Evolutionary conservation across 768 basidiomycete species (phyloP).

Genomic region (Psilocybe cyanescens): DNA sequence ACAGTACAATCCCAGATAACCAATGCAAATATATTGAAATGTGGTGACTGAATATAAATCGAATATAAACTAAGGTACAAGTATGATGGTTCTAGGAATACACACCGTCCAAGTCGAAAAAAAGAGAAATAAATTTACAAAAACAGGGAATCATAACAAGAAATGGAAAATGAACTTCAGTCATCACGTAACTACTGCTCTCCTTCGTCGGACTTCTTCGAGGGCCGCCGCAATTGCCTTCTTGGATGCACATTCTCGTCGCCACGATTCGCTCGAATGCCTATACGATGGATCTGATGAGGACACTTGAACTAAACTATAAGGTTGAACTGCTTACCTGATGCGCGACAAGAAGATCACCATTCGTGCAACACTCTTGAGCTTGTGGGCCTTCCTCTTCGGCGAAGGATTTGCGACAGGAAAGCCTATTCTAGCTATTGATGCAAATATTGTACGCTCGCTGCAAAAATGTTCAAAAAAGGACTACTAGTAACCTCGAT

Average conservation of each 20-base stretch:
- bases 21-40: background rate
- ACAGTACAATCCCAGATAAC: background rate
- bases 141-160: slow-evolving; percentile 9
- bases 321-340: slow-evolving; percentile 48
- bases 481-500: background rate
- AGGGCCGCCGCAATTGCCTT: slow-evolving; percentile 67
- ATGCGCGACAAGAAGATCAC: slow-evolving; percentile 68
- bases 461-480: slow-evolving; percentile 3
- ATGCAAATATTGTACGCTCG: slow-evolving; percentile 63
- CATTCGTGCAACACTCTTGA: slow-evolving; percentile 60
- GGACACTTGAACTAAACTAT: background rate
- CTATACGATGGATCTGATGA: slow-evolving; percentile 37
- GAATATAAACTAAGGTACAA: slow-evolving; percentile 12
- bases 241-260: slow-evolving; percentile 61
- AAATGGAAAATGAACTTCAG: background rate
- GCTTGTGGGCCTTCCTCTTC: slow-evolving; percentile 44
- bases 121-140: slow-evolving; percentile 5
- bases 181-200: slow-evolving; percentile 31
- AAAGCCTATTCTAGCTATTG: slow-evolving; percentile 79
- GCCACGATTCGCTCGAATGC: slow-evolving; percentile 65
- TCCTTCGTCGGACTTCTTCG: slow-evolving; percentile 66
- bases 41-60: background rate
- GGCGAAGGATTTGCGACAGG: slow-evolving; percentile 44
- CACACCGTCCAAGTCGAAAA: slow-evolving; percentile 12
- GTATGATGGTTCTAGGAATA: slow-evolving; percentile 17